Conservation (phyloP, 2,329 filamentous ascomycete species). For the Fusarium dimerum region DNA sequence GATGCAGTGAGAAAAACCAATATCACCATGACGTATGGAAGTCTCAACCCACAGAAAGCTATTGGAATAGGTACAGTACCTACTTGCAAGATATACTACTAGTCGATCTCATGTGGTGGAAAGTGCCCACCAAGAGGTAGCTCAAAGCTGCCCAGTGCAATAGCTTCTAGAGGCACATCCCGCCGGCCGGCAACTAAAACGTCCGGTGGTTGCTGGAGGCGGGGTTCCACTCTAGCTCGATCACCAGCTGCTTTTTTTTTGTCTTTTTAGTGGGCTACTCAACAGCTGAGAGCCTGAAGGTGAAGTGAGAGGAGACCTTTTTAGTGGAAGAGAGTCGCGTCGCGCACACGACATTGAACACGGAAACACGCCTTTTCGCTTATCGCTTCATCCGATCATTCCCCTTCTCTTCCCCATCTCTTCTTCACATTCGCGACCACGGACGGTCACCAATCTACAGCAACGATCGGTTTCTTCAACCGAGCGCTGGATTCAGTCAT, state of each 20-base stretch:
- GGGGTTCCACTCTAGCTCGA: conserved; percentile 2
- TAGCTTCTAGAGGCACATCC: background rate
- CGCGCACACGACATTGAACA: conserved; percentile 21
- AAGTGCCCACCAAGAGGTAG: no score
- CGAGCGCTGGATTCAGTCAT: conserved; percentile 6
- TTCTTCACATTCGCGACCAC: conserved; percentile 10
- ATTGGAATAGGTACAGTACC: no score
- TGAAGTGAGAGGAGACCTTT: background rate
- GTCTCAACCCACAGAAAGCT: no score
- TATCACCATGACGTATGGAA: no score
- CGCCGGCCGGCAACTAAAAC: background rate
- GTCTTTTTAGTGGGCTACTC: conserved; percentile 1
- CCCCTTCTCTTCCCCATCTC: conserved; percentile 12
- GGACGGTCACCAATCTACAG: conserved; percentile 1
- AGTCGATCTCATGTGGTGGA: no score
- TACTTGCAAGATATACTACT: no score
- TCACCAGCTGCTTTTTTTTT: no score
- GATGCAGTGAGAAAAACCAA: no score
- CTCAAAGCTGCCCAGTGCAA: no score
- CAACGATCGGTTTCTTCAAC: conserved; percentile 2
- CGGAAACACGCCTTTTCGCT: conserved; percentile 22
- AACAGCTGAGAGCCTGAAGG: background rate
- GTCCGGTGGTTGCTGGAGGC: conserved; percentile 1
- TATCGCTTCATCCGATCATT: conserved; percentile 22
- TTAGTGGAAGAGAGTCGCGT: conserved; percentile 21